Evolutionary conservation across 768 basidiomycete species (phyloP).

Genomic region (Auricularia cornea): DNA sequence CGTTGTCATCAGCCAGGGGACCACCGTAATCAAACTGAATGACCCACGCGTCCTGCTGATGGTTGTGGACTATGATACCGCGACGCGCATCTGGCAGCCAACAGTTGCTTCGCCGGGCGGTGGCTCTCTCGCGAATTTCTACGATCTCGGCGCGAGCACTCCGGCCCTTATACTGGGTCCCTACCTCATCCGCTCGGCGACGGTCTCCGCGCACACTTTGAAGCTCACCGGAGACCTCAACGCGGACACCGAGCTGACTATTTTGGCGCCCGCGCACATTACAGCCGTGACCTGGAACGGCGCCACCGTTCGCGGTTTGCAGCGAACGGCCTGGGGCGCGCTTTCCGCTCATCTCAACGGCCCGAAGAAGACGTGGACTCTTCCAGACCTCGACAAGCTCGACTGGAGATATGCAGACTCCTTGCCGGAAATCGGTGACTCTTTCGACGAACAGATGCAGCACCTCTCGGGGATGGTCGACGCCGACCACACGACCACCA

Average conservation of each 20-base stretch:
- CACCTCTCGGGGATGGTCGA: constrained; percentile 6
- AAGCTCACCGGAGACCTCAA: constrained; percentile 20
- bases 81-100: constrained; percentile 19
- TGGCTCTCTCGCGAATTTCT: constrained; percentile 11
- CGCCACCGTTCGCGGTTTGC: constrained; percentile 5
- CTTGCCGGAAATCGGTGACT: constrained; percentile 19
- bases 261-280: constrained; percentile 15
- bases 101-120: constrained; percentile 10
- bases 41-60: constrained; percentile 9
- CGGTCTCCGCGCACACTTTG: constrained; percentile 10
- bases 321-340: constrained; percentile 2
- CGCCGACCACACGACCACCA: constrained; percentile 20
- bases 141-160: constrained; percentile 4
- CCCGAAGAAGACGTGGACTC: not conserved
- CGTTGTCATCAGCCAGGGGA: constrained; percentile 7
- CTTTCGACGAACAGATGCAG: constrained; percentile 20
- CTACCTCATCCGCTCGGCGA: constrained; percentile 26
- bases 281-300: constrained; percentile 21
- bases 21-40: constrained; percentile 4
- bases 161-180: constrained; percentile 20
- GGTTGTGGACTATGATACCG: constrained; percentile 19
- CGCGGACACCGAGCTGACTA: constrained; percentile 13
- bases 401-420: constrained; percentile 20
- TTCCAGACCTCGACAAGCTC: constrained; percentile 14
- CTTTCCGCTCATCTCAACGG: constrained; percentile 11